These are phyloP conservation scores for Cucurbita ficifolia DNA, from an alignment of 306 rosid genomes.

Conservation along the genomic window DNA sequence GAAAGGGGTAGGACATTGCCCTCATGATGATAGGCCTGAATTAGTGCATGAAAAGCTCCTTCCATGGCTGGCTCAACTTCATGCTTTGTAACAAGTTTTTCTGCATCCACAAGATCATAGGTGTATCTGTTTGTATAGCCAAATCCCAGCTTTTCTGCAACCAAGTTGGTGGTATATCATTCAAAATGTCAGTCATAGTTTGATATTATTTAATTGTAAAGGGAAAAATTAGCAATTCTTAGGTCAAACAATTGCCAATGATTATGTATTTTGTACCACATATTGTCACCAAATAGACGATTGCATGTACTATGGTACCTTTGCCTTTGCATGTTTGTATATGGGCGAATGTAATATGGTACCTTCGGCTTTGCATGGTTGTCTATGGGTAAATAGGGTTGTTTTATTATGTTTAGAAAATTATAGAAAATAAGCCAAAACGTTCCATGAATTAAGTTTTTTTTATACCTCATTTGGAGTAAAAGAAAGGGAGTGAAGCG, in stretches of 20 bases:
- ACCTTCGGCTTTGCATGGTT: background rate
- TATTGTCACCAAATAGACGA: background rate
- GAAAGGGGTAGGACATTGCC: conserved; percentile 88
- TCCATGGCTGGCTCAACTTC: conserved; percentile 67
- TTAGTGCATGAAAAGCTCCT: conserved; percentile 66
- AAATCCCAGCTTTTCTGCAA: background rate
- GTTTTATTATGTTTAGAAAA: background rate
- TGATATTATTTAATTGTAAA: background rate
- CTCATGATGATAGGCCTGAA: conserved; percentile 82
- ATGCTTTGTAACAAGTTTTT: conserved; percentile 13
- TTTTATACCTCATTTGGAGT: too few relatives aligned
- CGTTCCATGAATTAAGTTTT: too few relatives aligned
- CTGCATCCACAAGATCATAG: background rate
- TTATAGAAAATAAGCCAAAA: background rate
- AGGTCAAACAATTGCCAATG: background rate
- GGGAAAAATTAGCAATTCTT: background rate
- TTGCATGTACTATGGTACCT: background rate
- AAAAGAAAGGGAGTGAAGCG: too few relatives aligned
- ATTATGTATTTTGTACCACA: background rate
- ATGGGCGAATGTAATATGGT: background rate
- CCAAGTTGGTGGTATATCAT: background rate
- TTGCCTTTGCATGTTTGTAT: background rate
- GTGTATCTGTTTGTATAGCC: background rate
- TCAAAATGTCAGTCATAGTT: background rate
- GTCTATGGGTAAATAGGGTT: background rate